These are phyloP conservation scores for Mycena chlorophos DNA, from an alignment of 768 basidiomycete genomes.

Conservation along the genomic window DNA sequence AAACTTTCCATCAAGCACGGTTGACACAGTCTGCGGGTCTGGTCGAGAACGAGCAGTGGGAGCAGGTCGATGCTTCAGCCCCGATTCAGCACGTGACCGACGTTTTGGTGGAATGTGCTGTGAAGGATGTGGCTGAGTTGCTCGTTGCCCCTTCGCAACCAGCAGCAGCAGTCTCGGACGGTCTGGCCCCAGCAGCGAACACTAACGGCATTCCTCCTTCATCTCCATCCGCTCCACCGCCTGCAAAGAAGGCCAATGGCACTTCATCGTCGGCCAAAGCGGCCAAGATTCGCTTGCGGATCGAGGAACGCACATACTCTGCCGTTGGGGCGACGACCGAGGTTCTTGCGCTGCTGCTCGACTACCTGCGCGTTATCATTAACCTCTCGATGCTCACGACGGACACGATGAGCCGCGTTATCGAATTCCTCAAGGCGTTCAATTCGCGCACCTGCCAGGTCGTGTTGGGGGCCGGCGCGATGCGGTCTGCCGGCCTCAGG, in stretches of 20 bases:
- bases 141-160: constrained; percentile 31
- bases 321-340: constrained; percentile 84
- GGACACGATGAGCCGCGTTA: constrained; percentile 90
- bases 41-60: constrained; percentile 97
- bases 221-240: constrained; percentile 19
- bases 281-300: constrained; percentile 57
- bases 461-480: constrained; percentile 97
- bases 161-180: constrained; percentile 9
- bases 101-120: constrained; percentile 76
- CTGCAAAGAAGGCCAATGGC: constrained; percentile 21
- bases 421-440: constrained; percentile 96
- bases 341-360: constrained; percentile 67
- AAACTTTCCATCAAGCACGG: constrained; percentile 79
- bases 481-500: constrained; percentile 95
- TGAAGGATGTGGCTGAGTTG: constrained; percentile 77
- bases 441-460: constrained; percentile 98
- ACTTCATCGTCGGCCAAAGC: constrained; percentile 27
- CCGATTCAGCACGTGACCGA: constrained; percentile 70
- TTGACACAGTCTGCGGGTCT: constrained; percentile 81
- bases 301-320: constrained; percentile 86
- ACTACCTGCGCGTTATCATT: constrained; percentile 86
- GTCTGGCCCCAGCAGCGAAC: constrained; percentile 20
- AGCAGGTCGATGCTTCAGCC: constrained; percentile 68
- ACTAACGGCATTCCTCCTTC: constrained; percentile 19
- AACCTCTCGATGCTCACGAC: constrained; percentile 89